These are phyloP conservation scores for Kentomonas sorsogonicus DNA, from an alignment of 208 protist species.

Conservation along the genomic window DNA sequence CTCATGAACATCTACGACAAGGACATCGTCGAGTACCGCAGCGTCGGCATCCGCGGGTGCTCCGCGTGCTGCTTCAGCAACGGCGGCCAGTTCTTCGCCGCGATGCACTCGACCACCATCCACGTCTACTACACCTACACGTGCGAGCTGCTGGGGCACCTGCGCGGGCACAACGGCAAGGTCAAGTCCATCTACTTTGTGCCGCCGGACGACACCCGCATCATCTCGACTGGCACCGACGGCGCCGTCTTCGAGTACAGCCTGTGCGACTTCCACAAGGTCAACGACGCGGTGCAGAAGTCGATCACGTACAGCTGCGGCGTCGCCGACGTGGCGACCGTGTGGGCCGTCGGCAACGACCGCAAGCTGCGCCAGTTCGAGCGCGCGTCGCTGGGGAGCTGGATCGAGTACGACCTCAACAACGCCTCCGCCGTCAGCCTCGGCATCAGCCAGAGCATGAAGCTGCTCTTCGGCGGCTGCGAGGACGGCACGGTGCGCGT, in stretches of 20 bases:
- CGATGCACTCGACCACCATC: constrained; percentile 93
- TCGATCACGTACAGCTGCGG: constrained; percentile 89
- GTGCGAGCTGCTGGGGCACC: constrained; percentile 91
- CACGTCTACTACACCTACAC: constrained; percentile 96
- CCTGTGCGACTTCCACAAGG: constrained; percentile 90
- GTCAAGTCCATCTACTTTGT: constrained; percentile 85
- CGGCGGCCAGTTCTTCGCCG: constrained; percentile 96
- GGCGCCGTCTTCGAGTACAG: constrained; percentile 95
- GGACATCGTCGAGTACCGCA: constrained; percentile 92
- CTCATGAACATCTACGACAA: constrained; percentile 96
- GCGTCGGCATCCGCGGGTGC: constrained; percentile 92
- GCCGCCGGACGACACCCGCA: constrained; percentile 86
- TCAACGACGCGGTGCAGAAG: constrained; percentile 91
- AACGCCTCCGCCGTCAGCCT: constrained; percentile 80
- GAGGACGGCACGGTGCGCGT: constrained; percentile 91
- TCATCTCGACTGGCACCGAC: constrained; percentile 92
- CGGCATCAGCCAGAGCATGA: constrained; percentile 78
- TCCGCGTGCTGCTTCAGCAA: constrained; percentile 91
- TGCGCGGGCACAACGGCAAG: constrained; percentile 95
- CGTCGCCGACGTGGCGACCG: constrained; percentile 67
- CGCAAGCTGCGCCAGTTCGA: constrained; percentile 89
- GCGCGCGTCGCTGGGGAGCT: constrained; percentile 45
- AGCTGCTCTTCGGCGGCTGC: constrained; percentile 92
- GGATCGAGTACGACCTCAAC: constrained; percentile 64
- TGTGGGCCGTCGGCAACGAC: constrained; percentile 94